phyloP scores from a whole-genome alignment of 352 stramenopile species.

The Phytopythium oedochilum region DNA sequence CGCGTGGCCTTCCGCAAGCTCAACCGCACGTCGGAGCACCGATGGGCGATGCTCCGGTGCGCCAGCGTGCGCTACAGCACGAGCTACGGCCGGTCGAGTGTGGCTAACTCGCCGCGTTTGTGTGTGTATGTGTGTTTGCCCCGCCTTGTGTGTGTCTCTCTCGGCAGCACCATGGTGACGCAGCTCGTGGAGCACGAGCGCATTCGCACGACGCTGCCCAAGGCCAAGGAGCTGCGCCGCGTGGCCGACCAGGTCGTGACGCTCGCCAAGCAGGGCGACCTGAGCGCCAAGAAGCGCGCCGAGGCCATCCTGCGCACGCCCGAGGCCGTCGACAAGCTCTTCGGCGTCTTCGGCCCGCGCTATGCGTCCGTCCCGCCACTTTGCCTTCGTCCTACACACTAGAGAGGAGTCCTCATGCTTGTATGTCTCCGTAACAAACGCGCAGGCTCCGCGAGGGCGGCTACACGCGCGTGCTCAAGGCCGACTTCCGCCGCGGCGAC shows the following conservation, averaged over 20 bases:
- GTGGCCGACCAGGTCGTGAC: constrained; percentile 95
- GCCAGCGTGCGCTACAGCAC: constrained; percentile 10
- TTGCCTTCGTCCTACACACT: too few species aligned
- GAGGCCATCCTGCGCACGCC: constrained; percentile 87
- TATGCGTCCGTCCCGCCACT: constrained; percentile 91
- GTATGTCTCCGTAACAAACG: not conserved
- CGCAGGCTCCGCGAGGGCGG: constrained; percentile 73
- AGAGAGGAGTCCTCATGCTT: too few species aligned
- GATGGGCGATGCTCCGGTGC: constrained; percentile 94
- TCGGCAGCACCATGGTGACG: constrained; percentile 91
- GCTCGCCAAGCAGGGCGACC: constrained; percentile 89
- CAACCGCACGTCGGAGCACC: constrained; percentile 90
- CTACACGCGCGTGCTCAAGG: constrained; percentile 97
- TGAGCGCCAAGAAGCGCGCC: constrained; percentile 83
- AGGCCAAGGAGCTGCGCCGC: constrained; percentile 94
- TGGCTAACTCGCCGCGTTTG: not conserved
- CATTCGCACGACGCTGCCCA: constrained; percentile 96
- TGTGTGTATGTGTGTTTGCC: too few species aligned
- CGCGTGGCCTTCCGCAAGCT: constrained; percentile 88
- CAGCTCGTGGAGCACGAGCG: constrained; percentile 97
- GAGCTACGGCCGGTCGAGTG: constrained; percentile 3
- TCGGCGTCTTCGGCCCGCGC: constrained; percentile 93
- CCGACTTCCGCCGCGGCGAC: constrained; percentile 90
- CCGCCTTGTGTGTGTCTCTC: not conserved
- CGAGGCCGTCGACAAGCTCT: constrained; percentile 93